Evolutionary conservation across 805 yeast genomes (phyloP), one percentile per base, ranked within the genome.

Genomic region (Hanseniaspora taiwanica): DNA sequence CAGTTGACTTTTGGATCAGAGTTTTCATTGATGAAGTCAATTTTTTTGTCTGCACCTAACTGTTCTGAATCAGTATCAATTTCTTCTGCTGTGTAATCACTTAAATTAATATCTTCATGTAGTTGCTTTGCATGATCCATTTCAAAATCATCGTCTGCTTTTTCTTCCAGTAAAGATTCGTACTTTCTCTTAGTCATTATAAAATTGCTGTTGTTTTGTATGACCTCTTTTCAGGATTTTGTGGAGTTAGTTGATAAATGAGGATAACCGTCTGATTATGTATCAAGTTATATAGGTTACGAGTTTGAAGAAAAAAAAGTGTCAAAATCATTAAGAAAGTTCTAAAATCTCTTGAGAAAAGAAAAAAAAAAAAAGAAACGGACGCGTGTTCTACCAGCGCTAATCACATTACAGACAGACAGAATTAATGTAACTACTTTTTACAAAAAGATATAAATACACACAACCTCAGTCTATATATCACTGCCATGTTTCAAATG

Each of bases 1-100:
- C 96, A 86, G 49, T 68, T 64, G 1, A 66, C 55, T 38, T 63
- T 60, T 38, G 58, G 53, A 31, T 49, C 51, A 17, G 50, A 41
- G 20, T 42, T 43, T 18, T 37, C 14, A 14, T 29, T 29, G 18
- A n/a, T n/a, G n/a, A n/a, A n/a, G n/a, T n/a, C n/a, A n/a, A n/a
- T n/a, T n/a, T n/a, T n/a, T n/a, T n/a, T n/a, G n/a, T 21, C 27
- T 14, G 10, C 20, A 36, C 24, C 31, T 8, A 32, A 6, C n/a
- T 9, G 27, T 6, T 16, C 25, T 3, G 27, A 29, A 8, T 29
- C 33, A 3, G 33, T n/a, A 14, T 29, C 13, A n/a, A 4, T 18
- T 29, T 13, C 18, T n/a, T 29, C 33, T 29, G 33, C 16, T 14
- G 13, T 6, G 8, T 13, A 16, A 10, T 16, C 33, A 29, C 8